These are phyloP conservation scores for Ceratobasidium sp. DNA, from an alignment of 1,284 basidiomycete genomes.

Conservation along the genomic window DNA sequence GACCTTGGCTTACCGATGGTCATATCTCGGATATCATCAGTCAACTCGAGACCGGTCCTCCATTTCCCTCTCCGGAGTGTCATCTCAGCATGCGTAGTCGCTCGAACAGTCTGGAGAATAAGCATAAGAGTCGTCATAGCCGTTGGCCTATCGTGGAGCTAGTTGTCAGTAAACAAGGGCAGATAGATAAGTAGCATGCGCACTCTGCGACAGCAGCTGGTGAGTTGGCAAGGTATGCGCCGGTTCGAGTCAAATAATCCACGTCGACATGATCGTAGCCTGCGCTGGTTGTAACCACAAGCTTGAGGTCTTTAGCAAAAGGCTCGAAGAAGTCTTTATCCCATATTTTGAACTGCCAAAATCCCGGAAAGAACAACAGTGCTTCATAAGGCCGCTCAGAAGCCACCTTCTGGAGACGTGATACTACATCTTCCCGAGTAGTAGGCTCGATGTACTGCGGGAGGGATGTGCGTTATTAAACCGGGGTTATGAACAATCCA, in stretches of 20 bases:
- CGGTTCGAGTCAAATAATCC: constrained; percentile 44
- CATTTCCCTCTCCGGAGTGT: constrained; percentile 45
- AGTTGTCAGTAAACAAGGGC: neutral
- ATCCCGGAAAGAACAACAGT: constrained; percentile 43
- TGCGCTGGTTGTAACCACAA: constrained; percentile 45
- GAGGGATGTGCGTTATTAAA: neutral
- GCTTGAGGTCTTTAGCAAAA: constrained; percentile 39
- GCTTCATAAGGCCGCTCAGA: constrained; percentile 37
- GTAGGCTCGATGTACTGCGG: constrained; percentile 34
- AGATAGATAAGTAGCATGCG: neutral
- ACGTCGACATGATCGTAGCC: constrained; percentile 48
- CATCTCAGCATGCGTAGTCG: constrained; percentile 45
- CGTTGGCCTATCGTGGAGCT: constrained; percentile 34
- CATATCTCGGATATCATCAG: constrained; percentile 38
- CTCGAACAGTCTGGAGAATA: constrained; percentile 46
- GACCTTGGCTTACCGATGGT: neutral
- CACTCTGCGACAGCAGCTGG: constrained; percentile 46
- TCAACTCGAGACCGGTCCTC: constrained; percentile 43
- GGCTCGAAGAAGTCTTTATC: constrained; percentile 42
- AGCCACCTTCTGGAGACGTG: constrained; percentile 34
- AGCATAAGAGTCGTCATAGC: constrained; percentile 45
- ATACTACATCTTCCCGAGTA: constrained; percentile 41
- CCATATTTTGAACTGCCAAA: constrained; percentile 20
- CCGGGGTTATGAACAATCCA: neutral
- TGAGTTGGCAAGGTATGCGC: constrained; percentile 46